Percentiles rank a stretch among this genome's conserved stretches.
phyloP scores from a whole-genome alignment of 805 yeast species.

The Saccharomycopsis selenospora region DNA sequence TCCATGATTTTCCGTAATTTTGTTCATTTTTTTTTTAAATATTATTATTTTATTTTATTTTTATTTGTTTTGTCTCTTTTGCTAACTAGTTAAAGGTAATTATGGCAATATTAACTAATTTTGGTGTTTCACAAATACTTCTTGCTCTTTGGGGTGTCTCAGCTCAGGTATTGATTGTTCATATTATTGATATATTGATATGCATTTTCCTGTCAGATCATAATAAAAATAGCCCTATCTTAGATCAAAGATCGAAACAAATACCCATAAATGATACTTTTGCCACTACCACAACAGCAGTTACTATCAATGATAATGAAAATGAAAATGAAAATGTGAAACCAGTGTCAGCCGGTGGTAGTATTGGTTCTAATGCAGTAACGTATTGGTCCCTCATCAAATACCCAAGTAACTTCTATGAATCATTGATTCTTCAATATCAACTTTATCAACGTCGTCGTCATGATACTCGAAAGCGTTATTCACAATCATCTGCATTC shows the following conservation, averaged over 20 bases:
- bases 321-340: neutral
- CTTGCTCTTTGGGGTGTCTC: neutral
- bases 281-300: neutral
- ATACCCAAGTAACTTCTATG: neutral
- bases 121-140: neutral
- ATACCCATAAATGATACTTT: neutral
- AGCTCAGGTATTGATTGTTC: neutral
- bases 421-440: neutral
- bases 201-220: neutral
- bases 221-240: neutral
- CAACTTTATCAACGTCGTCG: neutral
- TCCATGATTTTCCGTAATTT: too few species aligned
- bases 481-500: neutral
- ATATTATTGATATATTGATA: neutral
- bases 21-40: too few species aligned
- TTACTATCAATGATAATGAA: neutral
- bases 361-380: neutral
- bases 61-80: too few species aligned
- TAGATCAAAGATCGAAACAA: neutral
- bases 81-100: too few species aligned
- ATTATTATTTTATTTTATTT: too few species aligned
- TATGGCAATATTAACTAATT: neutral
- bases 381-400: neutral
- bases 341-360: too few species aligned
- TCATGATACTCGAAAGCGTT: neutral